Evolutionary conservation across 345 rosid genomes (phyloP).

Genomic region (Geranium rotundifolium): DNA sequence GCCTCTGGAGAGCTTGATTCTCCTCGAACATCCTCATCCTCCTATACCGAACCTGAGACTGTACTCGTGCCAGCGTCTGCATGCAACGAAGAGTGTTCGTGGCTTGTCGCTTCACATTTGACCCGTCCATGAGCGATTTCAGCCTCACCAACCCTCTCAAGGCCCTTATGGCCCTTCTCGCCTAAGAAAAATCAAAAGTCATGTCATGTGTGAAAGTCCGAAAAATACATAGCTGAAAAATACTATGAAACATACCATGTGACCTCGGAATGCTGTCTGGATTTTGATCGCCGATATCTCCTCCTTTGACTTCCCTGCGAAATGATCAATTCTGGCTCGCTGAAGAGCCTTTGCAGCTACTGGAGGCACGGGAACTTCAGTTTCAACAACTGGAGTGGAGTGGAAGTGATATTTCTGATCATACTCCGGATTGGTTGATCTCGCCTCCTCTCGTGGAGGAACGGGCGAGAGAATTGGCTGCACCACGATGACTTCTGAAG

Average conservation of each 20-base stretch:
- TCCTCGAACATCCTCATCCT: conserved; percentile 24
- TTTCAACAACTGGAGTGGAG: conserved; percentile 9
- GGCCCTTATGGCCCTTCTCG: conserved; percentile 20
- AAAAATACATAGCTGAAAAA: too few relatives aligned
- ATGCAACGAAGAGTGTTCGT: conserved; percentile 18
- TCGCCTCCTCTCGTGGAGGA: conserved; percentile 40
- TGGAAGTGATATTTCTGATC: conserved; percentile 20
- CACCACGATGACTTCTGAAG: conserved; percentile 15
- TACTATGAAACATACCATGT: conserved; percentile 34
- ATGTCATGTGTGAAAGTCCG: too few relatives aligned
- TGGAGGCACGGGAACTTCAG: conserved; percentile 21
- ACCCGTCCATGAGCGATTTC: conserved; percentile 24
- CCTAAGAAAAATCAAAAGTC: conserved; percentile 7
- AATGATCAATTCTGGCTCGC: conserved; percentile 17
- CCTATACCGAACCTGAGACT: conserved; percentile 16
- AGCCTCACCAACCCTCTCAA: conserved; percentile 24
- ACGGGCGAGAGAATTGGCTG: conserved; percentile 27
- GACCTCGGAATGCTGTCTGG: conserved; percentile 81
- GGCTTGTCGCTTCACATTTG: conserved; percentile 21
- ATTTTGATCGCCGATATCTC: conserved; percentile 76
- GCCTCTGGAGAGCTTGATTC: conserved; percentile 21
- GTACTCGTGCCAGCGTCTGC: conserved; percentile 23
- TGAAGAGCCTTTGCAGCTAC: conserved; percentile 18
- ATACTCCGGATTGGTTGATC: conserved; percentile 28
- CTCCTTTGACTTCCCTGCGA: conserved; percentile 53